Percentiles rank a stretch among this genome's conserved stretches.
phyloP scores from a whole-genome alignment of 768 basidiomycete species.

The Leucocoprinus leucothites region DNA sequence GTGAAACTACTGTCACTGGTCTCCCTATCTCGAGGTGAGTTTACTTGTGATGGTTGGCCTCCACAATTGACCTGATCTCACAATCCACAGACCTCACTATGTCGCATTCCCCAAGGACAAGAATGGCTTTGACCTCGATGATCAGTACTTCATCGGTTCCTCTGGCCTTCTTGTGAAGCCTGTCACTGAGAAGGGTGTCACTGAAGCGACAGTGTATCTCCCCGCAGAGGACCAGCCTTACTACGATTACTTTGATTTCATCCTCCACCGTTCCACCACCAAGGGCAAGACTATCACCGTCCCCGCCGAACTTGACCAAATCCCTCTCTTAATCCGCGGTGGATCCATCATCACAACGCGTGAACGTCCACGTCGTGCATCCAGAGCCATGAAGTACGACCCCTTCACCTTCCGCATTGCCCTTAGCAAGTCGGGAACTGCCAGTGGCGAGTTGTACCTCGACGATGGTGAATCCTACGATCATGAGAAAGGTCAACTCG shows the following conservation, averaged over 20 bases:
- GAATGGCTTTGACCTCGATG: constrained; percentile 83
- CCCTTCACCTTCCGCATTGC: constrained; percentile 92
- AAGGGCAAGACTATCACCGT: constrained; percentile 71
- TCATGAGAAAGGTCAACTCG: constrained; percentile 71
- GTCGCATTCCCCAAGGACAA: constrained; percentile 89
- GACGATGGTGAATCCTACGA: constrained; percentile 89
- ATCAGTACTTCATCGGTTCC: constrained; percentile 89
- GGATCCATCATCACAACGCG: constrained; percentile 88
- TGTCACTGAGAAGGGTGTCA: constrained; percentile 70
- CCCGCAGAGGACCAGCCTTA: constrained; percentile 83
- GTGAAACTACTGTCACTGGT: constrained; percentile 79
- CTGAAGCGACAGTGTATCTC: constrained; percentile 74
- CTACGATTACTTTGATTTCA: constrained; percentile 86
- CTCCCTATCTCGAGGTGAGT: constrained; percentile 80
- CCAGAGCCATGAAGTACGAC: constrained; percentile 84
- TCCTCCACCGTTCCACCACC: constrained; percentile 62
- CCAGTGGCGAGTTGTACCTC: constrained; percentile 86
- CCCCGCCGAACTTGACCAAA: constrained; percentile 72
- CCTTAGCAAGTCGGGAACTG: constrained; percentile 54
- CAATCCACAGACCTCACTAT: constrained; percentile 78
- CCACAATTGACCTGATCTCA: too few species aligned
- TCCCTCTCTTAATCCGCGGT: constrained; percentile 87
- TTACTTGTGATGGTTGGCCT: not conserved
- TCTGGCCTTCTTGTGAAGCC: constrained; percentile 93
- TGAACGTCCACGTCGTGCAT: constrained; percentile 82